Conservation (phyloP, 202 grass and related monocot genomes). For the Alloteropsis angusta region DNA sequence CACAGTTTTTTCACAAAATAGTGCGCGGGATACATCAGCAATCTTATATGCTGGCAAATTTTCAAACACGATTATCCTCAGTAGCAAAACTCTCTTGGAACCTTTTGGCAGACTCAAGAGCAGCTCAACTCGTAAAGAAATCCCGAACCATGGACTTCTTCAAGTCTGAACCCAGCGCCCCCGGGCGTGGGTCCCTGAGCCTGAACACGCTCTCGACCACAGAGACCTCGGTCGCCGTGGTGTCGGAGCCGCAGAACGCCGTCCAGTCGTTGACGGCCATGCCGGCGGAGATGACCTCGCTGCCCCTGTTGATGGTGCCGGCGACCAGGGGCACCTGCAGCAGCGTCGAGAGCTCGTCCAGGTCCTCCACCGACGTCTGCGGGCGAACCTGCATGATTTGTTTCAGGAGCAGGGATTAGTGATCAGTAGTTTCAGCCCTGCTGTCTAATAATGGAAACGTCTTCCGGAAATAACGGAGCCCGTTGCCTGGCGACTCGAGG, state of each 20-base stretch:
- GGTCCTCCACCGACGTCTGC: constrained; percentile 57
- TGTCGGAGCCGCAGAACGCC: constrained; percentile 69
- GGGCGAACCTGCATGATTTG: constrained; percentile 47
- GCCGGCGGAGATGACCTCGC: constrained; percentile 41
- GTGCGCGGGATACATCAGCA: background rate
- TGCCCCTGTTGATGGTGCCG: constrained; percentile 53
- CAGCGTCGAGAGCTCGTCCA: constrained; percentile 66
- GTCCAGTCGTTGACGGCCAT: constrained; percentile 57
- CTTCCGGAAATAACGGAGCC: no score
- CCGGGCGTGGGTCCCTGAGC: constrained; percentile 33
- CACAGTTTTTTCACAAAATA: background rate
- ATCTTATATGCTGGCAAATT: background rate
- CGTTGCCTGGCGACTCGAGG: no score
- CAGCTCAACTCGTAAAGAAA: background rate
- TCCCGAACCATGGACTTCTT: constrained; percentile 38
- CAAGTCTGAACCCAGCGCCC: constrained; percentile 25
- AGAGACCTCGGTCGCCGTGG: constrained; percentile 55
- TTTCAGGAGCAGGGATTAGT: background rate
- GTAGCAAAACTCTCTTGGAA: background rate
- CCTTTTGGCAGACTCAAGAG: background rate
- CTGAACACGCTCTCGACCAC: constrained; percentile 58
- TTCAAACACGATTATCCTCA: no score
- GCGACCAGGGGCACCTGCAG: constrained; percentile 69
- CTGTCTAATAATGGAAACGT: no score
- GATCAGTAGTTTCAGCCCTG: background rate